phyloP scores from a whole-genome alignment of 2,329 filamentous ascomycete genomes.

The Chaetomiaceae sp. region DNA sequence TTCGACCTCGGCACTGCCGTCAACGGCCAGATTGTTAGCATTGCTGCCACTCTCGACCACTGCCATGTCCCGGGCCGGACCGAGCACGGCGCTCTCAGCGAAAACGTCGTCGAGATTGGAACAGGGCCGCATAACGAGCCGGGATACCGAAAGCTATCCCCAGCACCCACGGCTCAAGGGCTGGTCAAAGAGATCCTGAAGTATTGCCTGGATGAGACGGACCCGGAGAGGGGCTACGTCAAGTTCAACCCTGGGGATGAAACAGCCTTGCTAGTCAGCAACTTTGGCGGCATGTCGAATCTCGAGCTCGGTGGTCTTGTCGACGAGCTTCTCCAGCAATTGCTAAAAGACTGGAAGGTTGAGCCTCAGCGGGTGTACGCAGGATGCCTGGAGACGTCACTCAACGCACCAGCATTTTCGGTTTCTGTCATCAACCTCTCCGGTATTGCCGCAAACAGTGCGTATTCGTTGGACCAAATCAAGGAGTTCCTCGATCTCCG shows the following conservation, averaged over 20 bases:
- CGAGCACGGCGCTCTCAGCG: slow-evolving; percentile 45
- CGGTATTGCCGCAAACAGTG: slow-evolving; percentile 41
- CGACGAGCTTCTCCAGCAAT: slow-evolving; percentile 50
- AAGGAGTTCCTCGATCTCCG: slow-evolving; percentile 60
- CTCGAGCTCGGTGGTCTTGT: slow-evolving; percentile 53
- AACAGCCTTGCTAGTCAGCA: slow-evolving; percentile 52
- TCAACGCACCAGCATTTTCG: slow-evolving; percentile 68
- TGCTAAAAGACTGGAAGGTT: slow-evolving; percentile 45
- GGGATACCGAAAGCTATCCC: slow-evolving; percentile 53
- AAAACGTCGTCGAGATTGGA: slow-evolving; percentile 57
- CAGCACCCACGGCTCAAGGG: slow-evolving; percentile 44
- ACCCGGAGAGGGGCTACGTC: slow-evolving; percentile 48
- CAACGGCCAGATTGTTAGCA: slow-evolving; percentile 50
- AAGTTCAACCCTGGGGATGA: slow-evolving; percentile 45
- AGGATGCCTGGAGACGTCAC: slow-evolving; percentile 65
- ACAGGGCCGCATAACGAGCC: slow-evolving; percentile 66
- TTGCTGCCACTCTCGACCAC: slow-evolving; percentile 56
- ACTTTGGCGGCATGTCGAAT: slow-evolving; percentile 56
- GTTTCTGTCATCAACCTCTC: slow-evolving; percentile 61
- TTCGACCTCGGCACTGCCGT: slow-evolving; percentile 48
- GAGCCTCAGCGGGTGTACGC: slow-evolving; percentile 52
- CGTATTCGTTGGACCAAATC: slow-evolving; percentile 50
- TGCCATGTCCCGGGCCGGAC: slow-evolving; percentile 54
- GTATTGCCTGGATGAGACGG: slow-evolving; percentile 55
- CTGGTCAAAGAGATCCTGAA: slow-evolving; percentile 55